These are phyloP conservation scores for Tausonia pullulans DNA, from an alignment of 1,284 basidiomycete genomes.

Conservation along the genomic window DNA sequence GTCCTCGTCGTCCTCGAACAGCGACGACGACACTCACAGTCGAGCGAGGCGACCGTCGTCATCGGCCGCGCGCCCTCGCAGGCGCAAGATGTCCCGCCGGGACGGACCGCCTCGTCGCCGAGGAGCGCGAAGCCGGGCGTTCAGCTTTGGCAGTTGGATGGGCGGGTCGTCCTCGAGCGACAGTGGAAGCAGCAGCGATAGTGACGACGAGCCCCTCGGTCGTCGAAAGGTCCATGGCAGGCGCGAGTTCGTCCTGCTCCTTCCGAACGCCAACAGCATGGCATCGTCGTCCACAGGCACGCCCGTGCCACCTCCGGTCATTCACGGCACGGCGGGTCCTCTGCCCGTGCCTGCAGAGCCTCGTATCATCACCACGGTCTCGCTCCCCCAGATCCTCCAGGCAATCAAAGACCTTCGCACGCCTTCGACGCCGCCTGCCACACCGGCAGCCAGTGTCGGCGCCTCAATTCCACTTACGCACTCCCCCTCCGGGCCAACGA, in stretches of 20 bases:
- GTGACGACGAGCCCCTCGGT: conserved; percentile 15
- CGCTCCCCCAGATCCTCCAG: conserved; percentile 46
- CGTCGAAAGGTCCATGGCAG: conserved; percentile 7
- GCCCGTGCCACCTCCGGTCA: background rate
- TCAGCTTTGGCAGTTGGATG: background rate
- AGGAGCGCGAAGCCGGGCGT: background rate
- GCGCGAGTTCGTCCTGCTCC: conserved; percentile 16
- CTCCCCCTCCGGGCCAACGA: conserved; percentile 14
- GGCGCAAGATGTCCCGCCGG: background rate
- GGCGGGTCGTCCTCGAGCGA: background rate
- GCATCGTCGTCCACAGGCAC: background rate
- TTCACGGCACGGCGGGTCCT: background rate
- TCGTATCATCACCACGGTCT: conserved; percentile 45
- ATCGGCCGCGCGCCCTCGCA: background rate
- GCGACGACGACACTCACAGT: no score
- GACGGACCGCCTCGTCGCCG: background rate
- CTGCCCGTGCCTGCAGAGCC: no score
- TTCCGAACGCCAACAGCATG: background rate
- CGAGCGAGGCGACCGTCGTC: background rate
- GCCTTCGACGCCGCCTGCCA: conserved; percentile 22
- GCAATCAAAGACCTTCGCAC: conserved; percentile 47
- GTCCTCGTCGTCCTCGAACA: background rate
- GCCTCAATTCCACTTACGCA: conserved; percentile 19
- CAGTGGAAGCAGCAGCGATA: background rate
- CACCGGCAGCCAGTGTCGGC: conserved; percentile 13